Base-by-base conservation (phyloP, 148 eudicot genomes). In the Oxyria digyna region DNA sequence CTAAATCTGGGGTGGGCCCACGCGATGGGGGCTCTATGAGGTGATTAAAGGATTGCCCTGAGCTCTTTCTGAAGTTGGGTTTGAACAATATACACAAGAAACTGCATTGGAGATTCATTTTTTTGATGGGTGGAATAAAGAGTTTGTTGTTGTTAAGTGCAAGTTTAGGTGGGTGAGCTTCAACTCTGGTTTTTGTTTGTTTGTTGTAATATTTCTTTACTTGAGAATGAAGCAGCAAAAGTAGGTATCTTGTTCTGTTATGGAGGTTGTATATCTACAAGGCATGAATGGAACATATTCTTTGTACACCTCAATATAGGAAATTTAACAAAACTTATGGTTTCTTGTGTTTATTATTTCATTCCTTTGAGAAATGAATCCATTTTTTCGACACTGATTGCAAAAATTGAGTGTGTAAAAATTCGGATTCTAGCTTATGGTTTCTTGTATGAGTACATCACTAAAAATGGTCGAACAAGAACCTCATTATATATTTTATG, bases 21-120 rank as follows among this genome's bases (percentile, higher is more conserved):
- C 18, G 21, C 35, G 18, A n/a, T n/a, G 13, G 35, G 64, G 64
- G 37, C 29, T 57, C 64, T 10, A 57, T 27, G 64, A 57, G 64
- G 37, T 17, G 64, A 59, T n/a, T 29, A 29, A 59, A 59, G 65
- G 18, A 27, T 59, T 59, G 65, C 65, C 65, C 65, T 59, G 65
- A 31, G 65, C 65, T 38, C 38, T 35, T 29, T 46, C 8, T 29
- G 37, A 33, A 59, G n/a, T 32, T 54, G 42, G n/a, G 26, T 45
- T 14, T 45, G 49, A 52, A 21, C 4, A 23, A 24, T n/a, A n/a
- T 54, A 54, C 32, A 24, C 62, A 52, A 52, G 29, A 54, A 24
- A 54, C 31, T 57, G 64, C 37, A 57, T 27, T 57, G 64, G 27
- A 57, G 65, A 59, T 59, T 50, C 6, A 35, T 15, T 15, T 59